Evolutionary conservation across 2,329 filamentous ascomycete species (phyloP), one percentile per base, ranked within the genome.

Genomic region (Colletotrichum sp.): DNA sequence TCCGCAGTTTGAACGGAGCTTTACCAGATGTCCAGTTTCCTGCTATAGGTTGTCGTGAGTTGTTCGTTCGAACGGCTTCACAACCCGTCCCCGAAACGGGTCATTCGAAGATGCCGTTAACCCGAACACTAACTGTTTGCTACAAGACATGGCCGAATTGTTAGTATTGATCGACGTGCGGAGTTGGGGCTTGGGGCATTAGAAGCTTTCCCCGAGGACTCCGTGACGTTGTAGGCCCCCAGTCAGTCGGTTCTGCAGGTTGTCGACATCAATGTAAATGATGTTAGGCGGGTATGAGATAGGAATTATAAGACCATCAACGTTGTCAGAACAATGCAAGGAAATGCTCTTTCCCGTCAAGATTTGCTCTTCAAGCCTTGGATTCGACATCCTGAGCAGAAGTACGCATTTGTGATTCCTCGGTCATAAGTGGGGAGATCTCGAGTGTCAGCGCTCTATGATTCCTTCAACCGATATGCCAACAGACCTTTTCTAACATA

Each of bases 221-320:
- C 39, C 18, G 8, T 43, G n/a, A 0, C 16, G 1, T 0, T n/a
- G 39, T 0, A n/a, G 39, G 4, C 8, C 18, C 18, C 39, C 18
- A n/a, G 9, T 5, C 8, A 43, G 18, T 39, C 2, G 0, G 36
- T 18, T 18, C 36, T 39, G 36, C 7, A 39, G 0, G 16, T 9
- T 18, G 34, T 18, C 7, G 16, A 39, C 16, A 0, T 18, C 18
- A n/a, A 43, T 2, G 1, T 43, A 1, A 43, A n/a, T 9, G 8
- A 18, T 18, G 14, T 8, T 5, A 39, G 5, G 16, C 36, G 5
- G 4, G 36, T 18, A 9, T 1, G 0, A 39, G 36, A 39, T 18
- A 5, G 4, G 0, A 39, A 0, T 18, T 4, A 4, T 16, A 4
- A 18, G 36, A 18, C 36, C 36, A 16, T n/a, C 18, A 43, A 43